Evolutionary conservation across 78 protist species (phyloP), one percentile per base, ranked within the genome.

Genomic region (Dictyostelium intermedium): DNA sequence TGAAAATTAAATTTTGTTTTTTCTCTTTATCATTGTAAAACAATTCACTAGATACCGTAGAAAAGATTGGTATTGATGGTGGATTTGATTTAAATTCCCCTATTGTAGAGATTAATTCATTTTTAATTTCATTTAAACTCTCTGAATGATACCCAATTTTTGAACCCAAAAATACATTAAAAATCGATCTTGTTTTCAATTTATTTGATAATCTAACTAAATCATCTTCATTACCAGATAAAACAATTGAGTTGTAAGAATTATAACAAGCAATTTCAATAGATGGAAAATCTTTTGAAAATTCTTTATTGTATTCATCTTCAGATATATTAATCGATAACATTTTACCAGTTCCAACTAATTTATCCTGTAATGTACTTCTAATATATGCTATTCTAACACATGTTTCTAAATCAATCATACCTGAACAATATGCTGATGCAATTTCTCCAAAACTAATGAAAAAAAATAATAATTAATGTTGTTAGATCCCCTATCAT

Each of bases 261-360:
- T 84, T 84, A 27, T 25, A 84, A 50, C 91, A 84, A 9, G 83
- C 72, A 18, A 84, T 73, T 73, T 84, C 91, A 16, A 84, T 5
- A 23, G 4, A 14, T n/a, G 47, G 81, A 45, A 41, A 73, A 50
- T 70, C 50, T 2, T 9, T 7, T 53, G 37, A 34, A 32, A 45
- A 84, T 34, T 50, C 37, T 18, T 16, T 5, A 30, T 84, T 41
- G 23, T 14, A 84, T 1, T 84, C 45, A 20, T 70, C 8, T 14
- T 30, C 53, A 32, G 47, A 27, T 5, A 91, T 41, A 11, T 13
- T 14, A 32, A 91, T 60, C 16, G 84, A 72, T 43, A 91, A 56
- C 95, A 91, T 91, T 60, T 78, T 74, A 43, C 95, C 95, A 23
- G 74, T 23, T 20, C 95, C 87, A 60, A 69, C 70, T 11, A 81